Evolutionary conservation across 2,329 filamentous ascomycete genomes (phyloP).

Genomic region (Talaromyces sp.): DNA sequence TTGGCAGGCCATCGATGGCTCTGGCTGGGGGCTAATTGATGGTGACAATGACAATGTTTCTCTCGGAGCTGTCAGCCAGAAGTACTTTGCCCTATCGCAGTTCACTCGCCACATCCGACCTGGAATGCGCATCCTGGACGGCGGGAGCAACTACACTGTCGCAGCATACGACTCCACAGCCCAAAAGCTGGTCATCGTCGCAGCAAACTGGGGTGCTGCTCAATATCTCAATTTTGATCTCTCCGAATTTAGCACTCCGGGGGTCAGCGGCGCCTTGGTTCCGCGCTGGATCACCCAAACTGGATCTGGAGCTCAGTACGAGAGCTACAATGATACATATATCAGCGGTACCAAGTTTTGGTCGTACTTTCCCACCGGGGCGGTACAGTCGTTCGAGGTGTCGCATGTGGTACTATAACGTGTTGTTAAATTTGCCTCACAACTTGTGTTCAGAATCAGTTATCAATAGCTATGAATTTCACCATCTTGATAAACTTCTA

Average conservation of each 20-base stretch:
- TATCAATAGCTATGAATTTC: neutral
- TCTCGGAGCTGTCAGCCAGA: slow-evolving; percentile 3
- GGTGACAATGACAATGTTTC: neutral
- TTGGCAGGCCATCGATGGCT: slow-evolving; percentile 5
- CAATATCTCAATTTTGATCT: slow-evolving; percentile 5
- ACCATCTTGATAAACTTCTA: neutral
- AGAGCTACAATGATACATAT: slow-evolving; percentile 1
- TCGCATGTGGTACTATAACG: neutral
- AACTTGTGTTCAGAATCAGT: neutral
- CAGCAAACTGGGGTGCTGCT: slow-evolving; percentile 6
- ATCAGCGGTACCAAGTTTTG: slow-evolving; percentile 4
- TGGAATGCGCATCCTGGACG: neutral
- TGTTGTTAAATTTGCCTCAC: neutral
- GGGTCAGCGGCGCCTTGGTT: neutral
- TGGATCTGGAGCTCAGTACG: neutral
- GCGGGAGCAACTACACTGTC: slow-evolving; percentile 2
- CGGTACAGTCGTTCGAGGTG: slow-evolving; percentile 5
- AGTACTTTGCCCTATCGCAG: neutral
- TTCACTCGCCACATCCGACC: slow-evolving; percentile 5
- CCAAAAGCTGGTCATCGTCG: slow-evolving; percentile 1
- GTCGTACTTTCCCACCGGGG: slow-evolving; percentile 3
- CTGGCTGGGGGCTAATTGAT: neutral
- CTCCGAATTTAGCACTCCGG: neutral
- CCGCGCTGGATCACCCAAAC: slow-evolving; percentile 5
- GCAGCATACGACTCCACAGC: slow-evolving; percentile 3